Evolutionary conservation across 2,329 filamentous ascomycete species (phyloP), one percentile per base, ranked within the genome.

Genomic region (Ophiostoma montium): DNA sequence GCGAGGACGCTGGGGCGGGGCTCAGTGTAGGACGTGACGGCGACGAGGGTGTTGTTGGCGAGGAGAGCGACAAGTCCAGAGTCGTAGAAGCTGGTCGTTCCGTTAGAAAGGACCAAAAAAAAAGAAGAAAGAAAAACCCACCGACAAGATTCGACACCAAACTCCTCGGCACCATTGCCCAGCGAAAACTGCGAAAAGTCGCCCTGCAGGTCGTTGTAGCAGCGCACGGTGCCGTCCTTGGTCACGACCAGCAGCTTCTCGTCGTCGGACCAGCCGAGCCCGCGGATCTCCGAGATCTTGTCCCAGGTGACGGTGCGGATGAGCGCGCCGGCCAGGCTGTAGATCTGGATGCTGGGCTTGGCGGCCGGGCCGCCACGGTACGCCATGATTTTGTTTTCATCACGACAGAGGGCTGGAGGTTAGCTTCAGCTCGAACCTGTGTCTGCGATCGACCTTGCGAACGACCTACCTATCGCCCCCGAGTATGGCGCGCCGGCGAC

Each of bases 171-270:
- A 21, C 86, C 86, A 64, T 94, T 83, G 48, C 90, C 92, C 0
- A 98, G 71, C 1, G 86, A 89, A 64, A 96, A 98, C 51, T 94
- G 89, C 15, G 83, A 86, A 62, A 98, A 98, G 62, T 96, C 90
- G 54, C 84, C 86, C 63, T 95, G 85, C n/a, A 98, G 69, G 60
- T 92, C 86, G 62, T 88, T 80, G 61, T 89, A 95, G 63, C 87
- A 92, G 52, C 89, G 76, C 39, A 96, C 90, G 1, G 81, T 90
- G 21, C 92, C 92, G 60, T 98, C 90, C 48, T 84, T 78, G 10
- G 88, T 86, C 47, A 96, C 80, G 0, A 95, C 84, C 4, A 98
- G 70, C 43, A 98, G 74, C 61, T 85, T 84, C 70, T 98, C 92
- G 56, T 95, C 87, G 60, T 95, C 90, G 18, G 89, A 95, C 92